Evolutionary conservation across 768 basidiomycete genomes (phyloP), one percentile per base, ranked within the genome.

Genomic region (Lactarius indigo): DNA sequence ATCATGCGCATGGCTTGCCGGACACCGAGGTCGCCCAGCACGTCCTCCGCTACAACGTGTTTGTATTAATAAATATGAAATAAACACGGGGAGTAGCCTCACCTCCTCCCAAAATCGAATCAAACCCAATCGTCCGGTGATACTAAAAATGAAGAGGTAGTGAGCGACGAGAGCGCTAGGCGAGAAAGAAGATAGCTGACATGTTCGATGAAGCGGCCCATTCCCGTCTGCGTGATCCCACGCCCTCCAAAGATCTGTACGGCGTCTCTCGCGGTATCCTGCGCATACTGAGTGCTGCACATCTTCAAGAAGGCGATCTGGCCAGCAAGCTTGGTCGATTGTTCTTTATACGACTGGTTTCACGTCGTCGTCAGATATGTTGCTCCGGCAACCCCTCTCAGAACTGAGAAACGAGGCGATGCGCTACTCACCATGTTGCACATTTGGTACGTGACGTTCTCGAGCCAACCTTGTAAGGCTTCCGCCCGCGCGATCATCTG

Each of bases 361-460:
- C 3, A 5, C 63, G 65, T 78, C 78, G 12, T 39, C 20, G 54
- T 33, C 55, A 57, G 57, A 17, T 20, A 20, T 44, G 59, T 63
- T 23, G 4, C 26, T 26, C 64, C 42, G 42, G 42, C n/a, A 9
- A 44, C 42, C 42, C 42, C 42, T 44, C 15, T 13, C 64, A 18
- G 33, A 12, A 5, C 1, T 12, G 47, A 6, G 47, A 50, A 3
- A 28, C 20, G 20, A 23, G 37, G 63, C 31, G 61, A 31, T 5
- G 52, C 20, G 10, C 26, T 50, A 63, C 79, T 58, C 20, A 83
- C 82, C 93, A 95, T 94, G 68, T 92, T 84, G 71, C 80, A 87
- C 91, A 94, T 94, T 76, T 95, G 93, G 74, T 88, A 91, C 0
- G 92, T 95, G 61, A 96, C 76, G 64, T 83, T 90, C 79, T 96